These are phyloP conservation scores for Periconia digitata DNA, from an alignment of 2,329 filamentous ascomycete genomes.

Conservation along the genomic window DNA sequence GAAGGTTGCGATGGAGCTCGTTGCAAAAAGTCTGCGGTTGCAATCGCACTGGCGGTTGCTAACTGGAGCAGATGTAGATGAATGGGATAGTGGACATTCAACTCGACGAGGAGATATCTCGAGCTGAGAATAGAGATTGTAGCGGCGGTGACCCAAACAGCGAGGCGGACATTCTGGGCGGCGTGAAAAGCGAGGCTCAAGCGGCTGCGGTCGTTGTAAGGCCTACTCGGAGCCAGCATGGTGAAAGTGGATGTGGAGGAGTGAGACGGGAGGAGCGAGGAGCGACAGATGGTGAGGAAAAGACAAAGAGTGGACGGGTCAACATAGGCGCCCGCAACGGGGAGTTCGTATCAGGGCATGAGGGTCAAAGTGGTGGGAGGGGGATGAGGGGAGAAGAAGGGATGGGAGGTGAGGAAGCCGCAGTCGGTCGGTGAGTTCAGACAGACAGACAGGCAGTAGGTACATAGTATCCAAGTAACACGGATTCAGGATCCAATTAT, in stretches of 20 bases:
- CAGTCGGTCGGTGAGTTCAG: too few species aligned
- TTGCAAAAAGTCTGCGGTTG: not conserved
- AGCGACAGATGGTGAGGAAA: not conserved
- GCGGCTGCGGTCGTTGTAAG: not conserved
- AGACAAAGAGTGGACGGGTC: not conserved
- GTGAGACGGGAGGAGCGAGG: not conserved
- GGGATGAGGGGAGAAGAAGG: not conserved
- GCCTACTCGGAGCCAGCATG: not conserved
- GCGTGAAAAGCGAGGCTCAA: not conserved
- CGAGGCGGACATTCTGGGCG: not conserved
- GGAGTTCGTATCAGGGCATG: not conserved
- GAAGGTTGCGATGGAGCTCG: not conserved
- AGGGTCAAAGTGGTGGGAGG: not conserved
- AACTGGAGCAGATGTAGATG: conserved; percentile 15
- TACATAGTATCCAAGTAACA: too few species aligned
- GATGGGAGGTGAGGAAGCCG: not conserved
- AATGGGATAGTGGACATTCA: conserved; percentile 19
- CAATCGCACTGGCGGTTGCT: conserved; percentile 1
- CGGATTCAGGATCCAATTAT: too few species aligned
- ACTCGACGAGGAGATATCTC: conserved; percentile 19
- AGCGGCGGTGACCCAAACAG: conserved; percentile 11
- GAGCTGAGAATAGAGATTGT: conserved; percentile 11
- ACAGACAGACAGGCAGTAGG: too few species aligned
- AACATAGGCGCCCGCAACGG: not conserved
- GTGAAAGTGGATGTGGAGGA: not conserved